These are phyloP conservation scores for Calonectria montana DNA, from an alignment of 2,329 filamentous ascomycete genomes.

Conservation along the genomic window DNA sequence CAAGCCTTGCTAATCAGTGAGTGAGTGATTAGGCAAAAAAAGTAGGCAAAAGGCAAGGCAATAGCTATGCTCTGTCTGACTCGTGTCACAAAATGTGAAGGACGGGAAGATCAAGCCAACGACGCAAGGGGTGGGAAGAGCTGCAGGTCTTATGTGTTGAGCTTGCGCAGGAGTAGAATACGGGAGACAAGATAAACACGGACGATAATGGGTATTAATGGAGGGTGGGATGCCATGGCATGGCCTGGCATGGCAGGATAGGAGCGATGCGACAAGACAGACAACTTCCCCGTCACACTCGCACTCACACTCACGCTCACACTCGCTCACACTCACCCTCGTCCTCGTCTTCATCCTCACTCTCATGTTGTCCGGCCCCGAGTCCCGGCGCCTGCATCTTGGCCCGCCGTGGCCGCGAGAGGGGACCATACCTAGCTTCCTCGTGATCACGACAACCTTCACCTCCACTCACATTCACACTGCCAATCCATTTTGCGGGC, in stretches of 20 bases:
- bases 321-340: too few species aligned
- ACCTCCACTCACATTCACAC: background rate
- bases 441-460: conserved; percentile 27
- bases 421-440: conserved; percentile 2
- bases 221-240: background rate
- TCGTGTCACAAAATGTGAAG: conserved; percentile 8
- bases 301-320: too few species aligned
- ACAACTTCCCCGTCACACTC: conserved; percentile 22
- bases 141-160: conserved; percentile 28
- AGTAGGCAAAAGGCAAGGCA: background rate
- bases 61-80: background rate
- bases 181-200: conserved; percentile 17
- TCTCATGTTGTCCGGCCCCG: conserved; percentile 26
- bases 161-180: background rate
- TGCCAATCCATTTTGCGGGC: background rate
- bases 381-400: background rate
- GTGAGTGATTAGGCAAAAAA: background rate
- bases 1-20: background rate
- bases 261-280: conserved; percentile 12
- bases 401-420: background rate
- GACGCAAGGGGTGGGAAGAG: conserved; percentile 23
- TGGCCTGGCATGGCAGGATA: background rate
- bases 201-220: background rate
- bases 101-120: background rate
- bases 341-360: too few species aligned